phyloP scores from a whole-genome alignment of 75 land plant species.

The Pinus albicaulis region DNA sequence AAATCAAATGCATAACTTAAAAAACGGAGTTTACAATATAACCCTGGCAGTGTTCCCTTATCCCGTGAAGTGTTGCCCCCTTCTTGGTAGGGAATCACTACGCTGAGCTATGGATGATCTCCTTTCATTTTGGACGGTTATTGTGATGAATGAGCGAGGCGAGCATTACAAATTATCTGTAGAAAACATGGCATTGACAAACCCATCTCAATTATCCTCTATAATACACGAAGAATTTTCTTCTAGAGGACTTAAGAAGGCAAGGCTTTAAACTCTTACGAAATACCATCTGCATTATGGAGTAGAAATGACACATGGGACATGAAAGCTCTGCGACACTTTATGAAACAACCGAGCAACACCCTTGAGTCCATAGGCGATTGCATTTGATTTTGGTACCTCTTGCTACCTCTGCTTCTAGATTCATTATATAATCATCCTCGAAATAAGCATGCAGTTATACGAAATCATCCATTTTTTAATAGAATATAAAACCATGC shows the following conservation, averaged over 20 bases:
- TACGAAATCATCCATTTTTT: constrained; percentile 35
- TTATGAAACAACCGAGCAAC: constrained; percentile 65
- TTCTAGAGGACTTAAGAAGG: background rate
- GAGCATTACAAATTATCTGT: constrained; percentile 72
- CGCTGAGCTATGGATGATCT: background rate
- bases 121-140: constrained; percentile 21
- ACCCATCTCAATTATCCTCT: background rate
- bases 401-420: constrained; percentile 64
- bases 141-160: constrained; percentile 56
- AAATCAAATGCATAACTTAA: background rate
- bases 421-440: constrained; percentile 52
- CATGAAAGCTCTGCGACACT: constrained; percentile 79
- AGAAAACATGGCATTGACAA: background rate
- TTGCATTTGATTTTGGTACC: constrained; percentile 73
- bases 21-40: background rate
- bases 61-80: constrained; percentile 5
- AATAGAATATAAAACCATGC: background rate
- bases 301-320: constrained; percentile 67
- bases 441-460: constrained; percentile 73
- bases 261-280: constrained; percentile 30
- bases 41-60: background rate
- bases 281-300: constrained; percentile 64
- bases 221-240: background rate
- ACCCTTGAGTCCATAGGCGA: constrained; percentile 70
- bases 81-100: background rate